These are phyloP conservation scores for Sporothrix brunneoviolacea DNA, from an alignment of 2,329 filamentous ascomycete species.

Conservation along the genomic window DNA sequence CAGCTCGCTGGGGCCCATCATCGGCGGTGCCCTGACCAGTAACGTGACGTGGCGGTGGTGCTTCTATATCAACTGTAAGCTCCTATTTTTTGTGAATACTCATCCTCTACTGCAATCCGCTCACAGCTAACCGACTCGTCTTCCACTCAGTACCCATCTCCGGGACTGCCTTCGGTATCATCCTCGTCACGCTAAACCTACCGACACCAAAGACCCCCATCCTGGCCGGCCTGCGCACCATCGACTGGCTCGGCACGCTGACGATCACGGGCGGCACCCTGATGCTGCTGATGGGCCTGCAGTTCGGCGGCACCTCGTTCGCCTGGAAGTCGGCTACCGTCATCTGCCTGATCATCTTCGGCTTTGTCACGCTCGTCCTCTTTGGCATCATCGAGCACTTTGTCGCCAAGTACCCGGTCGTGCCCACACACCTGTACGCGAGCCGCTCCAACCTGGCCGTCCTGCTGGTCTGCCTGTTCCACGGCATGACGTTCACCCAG, in stretches of 20 bases:
- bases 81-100: background rate
- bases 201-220: conserved; percentile 61
- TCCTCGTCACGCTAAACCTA: conserved; percentile 57
- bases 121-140: no score
- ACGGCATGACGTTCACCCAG: conserved; percentile 55
- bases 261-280: conserved; percentile 55
- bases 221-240: conserved; percentile 54
- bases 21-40: conserved; percentile 19
- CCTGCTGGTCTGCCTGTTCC: conserved; percentile 40
- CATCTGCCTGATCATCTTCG: conserved; percentile 57
- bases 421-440: conserved; percentile 57
- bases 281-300: conserved; percentile 64
- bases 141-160: conserved; percentile 21
- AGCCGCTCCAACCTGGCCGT: conserved; percentile 49
- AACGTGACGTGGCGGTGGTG: conserved; percentile 56
- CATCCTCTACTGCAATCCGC: no score
- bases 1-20: conserved; percentile 17
- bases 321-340: conserved; percentile 58
- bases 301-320: conserved; percentile 52
- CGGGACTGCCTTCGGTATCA: conserved; percentile 38
- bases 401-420: conserved; percentile 59
- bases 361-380: conserved; percentile 38
- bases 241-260: conserved; percentile 46
- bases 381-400: conserved; percentile 58
- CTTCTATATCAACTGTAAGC: conserved; percentile 54